Conservation (phyloP, 768 basidiomycete genomes). For the Collybia mongolica region DNA sequence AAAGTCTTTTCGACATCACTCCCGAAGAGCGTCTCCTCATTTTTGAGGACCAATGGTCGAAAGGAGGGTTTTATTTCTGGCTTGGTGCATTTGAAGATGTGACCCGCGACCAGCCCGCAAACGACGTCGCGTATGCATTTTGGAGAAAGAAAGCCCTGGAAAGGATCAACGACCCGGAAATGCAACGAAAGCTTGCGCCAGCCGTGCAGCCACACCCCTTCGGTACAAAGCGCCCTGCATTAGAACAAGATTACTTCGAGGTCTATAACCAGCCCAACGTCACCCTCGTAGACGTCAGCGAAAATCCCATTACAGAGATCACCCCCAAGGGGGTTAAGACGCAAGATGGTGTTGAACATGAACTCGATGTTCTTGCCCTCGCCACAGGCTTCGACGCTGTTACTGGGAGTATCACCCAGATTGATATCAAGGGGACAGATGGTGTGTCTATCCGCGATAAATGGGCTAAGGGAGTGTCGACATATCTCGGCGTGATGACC, state of each 20-base stretch:
- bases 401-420: constrained; percentile 19
- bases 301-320: constrained; percentile 18
- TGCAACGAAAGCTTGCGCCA: constrained; percentile 23
- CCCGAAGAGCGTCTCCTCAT: constrained; percentile 19
- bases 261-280: constrained; percentile 24
- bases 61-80: constrained; percentile 20
- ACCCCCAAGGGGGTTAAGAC: constrained; percentile 19
- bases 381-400: constrained; percentile 24
- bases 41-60: constrained; percentile 19
- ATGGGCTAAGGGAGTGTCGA: constrained; percentile 19
- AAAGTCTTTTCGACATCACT: constrained; percentile 11
- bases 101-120: constrained; percentile 13
- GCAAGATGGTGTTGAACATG: constrained; percentile 16
- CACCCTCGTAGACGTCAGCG: constrained; percentile 16
- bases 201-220: constrained; percentile 20
- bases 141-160: constrained; percentile 21
- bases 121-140: constrained; percentile 20
- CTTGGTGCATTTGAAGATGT: constrained; percentile 15
- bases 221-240: constrained; percentile 19
- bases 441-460: constrained; percentile 17
- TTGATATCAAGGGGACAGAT: constrained; percentile 18
- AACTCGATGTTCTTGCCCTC: constrained; percentile 19
- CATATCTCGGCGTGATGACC: constrained; percentile 20
- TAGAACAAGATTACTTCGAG: constrained; percentile 21
- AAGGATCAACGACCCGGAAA: constrained; percentile 15